Evolutionary conservation across 225 moss, liverwort and hornwort genomes (phyloP).

Genomic region (Physcomitrellopsis africana): DNA sequence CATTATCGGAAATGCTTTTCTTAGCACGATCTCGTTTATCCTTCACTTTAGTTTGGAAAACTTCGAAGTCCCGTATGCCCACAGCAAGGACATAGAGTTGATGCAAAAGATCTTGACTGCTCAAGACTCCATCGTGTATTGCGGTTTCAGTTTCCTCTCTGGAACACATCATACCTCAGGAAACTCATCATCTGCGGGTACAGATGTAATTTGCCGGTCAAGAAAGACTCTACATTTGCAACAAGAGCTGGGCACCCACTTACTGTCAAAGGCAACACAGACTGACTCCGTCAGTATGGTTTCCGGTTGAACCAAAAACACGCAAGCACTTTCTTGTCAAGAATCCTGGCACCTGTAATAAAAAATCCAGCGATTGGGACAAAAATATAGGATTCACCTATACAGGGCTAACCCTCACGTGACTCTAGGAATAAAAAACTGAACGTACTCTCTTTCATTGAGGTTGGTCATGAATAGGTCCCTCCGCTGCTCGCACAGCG

Average conservation of each 20-base stretch:
- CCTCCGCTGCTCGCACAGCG: constrained; percentile 16
- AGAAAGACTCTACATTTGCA: constrained; percentile 30
- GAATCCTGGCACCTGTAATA: not conserved
- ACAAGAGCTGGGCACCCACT: constrained; percentile 5
- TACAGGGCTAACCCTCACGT: constrained; percentile 1
- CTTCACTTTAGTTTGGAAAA: constrained; percentile 41
- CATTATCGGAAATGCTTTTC: constrained; percentile 26
- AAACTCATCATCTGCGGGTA: constrained; percentile 44
- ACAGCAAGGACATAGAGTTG: constrained; percentile 53
- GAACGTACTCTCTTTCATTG: constrained; percentile 31
- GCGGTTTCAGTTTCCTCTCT: constrained; percentile 37
- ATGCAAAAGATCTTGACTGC: constrained; percentile 53
- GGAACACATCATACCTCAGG: constrained; percentile 50
- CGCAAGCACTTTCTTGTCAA: constrained; percentile 7
- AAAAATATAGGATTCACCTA: not conserved
- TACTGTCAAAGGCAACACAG: not conserved
- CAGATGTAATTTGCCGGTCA: constrained; percentile 36
- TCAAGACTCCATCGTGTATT: constrained; percentile 33
- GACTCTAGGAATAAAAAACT: constrained; percentile 1
- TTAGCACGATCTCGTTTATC: constrained; percentile 37
- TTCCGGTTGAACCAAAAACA: not conserved
- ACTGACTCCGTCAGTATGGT: not conserved
- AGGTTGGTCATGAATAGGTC: not conserved
- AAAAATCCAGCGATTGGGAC: not conserved
- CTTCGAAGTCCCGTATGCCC: constrained; percentile 52